Base-by-base conservation (phyloP, 208 protist species). In the Angomonas ambiguus region DNA sequence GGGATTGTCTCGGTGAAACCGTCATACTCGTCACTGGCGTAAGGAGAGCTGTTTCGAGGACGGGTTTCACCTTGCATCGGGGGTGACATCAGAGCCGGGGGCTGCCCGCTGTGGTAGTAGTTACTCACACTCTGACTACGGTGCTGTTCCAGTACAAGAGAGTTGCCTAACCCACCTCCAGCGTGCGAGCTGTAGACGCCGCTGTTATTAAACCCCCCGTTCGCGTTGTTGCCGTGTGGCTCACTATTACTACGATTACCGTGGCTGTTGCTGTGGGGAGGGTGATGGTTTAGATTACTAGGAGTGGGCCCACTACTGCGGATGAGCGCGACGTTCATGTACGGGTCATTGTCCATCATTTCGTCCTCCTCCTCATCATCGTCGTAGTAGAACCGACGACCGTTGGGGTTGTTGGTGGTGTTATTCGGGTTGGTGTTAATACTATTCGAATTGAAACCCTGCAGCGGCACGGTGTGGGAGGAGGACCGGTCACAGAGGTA, bases 111-210 rank as follows among this genome's bases (percentile, higher is more conserved):
- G n/a, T n/a, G n/a, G n/a, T n/a, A n/a, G n/a, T n/a, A n/a, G n/a
- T n/a, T n/a, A n/a, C n/a, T n/a, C n/a, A n/a, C n/a, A n/a, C n/a
- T n/a, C n/a, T n/a, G n/a, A n/a, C n/a, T n/a, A n/a, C n/a, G n/a
- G n/a, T n/a, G n/a, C n/a, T n/a, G n/a, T n/a, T 53, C 48, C 5
- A 2, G 22, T 6, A 30, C 48, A 11, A n/a, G 22, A 25, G 28
- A 11, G 5, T n/a, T 30, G 48, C 48, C 48, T 6, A 30, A 53
- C 5, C 5, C 48, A 11, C 48, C 48, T 6, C 22, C 22, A 53
- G 48, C 48, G 11, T 53, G 48, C 5, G 48, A 53, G 48, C 48
- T n/a, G 48, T 53, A 53, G 5, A 53, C 48, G 11, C 48, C 48
- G 48, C 48, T 53, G 48, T 25, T 53, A 25, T 6, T 3, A 11